Conservation (phyloP, 2,329 filamentous ascomycete species). For the Ceratocystis albifundus region DNA sequence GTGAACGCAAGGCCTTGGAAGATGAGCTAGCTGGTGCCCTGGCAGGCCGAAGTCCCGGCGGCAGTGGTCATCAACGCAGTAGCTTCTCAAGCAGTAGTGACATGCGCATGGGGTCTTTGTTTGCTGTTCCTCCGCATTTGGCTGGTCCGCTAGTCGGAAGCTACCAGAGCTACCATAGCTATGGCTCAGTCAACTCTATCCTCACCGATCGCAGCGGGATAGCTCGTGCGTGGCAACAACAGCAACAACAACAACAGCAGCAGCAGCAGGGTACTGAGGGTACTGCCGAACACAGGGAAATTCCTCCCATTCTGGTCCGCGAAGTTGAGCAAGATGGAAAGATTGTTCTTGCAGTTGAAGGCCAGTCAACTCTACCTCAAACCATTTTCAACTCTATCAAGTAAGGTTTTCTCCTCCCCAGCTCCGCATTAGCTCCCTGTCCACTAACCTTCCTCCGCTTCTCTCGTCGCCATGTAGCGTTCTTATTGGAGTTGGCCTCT, state of each 20-base stretch:
- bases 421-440: neutral
- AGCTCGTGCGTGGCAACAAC: slow-evolving; percentile 26
- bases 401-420: slow-evolving; percentile 27
- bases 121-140: slow-evolving; percentile 48
- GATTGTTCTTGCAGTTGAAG: slow-evolving; percentile 71
- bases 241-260: slow-evolving; percentile 27
- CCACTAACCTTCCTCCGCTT: slow-evolving; percentile 21
- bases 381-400: slow-evolving; percentile 96
- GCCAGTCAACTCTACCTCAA: slow-evolving; percentile 89
- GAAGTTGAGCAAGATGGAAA: slow-evolving; percentile 81
- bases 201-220: slow-evolving; percentile 20
- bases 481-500: slow-evolving; percentile 75
- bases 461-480: slow-evolving; percentile 38
- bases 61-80: slow-evolving; percentile 2
- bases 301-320: slow-evolving; percentile 72
- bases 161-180: slow-evolving; percentile 48
- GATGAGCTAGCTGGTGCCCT: slow-evolving; percentile 27
- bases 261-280: slow-evolving; percentile 27
- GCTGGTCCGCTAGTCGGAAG: slow-evolving; percentile 60
- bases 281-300: slow-evolving; percentile 41
- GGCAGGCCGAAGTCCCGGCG: slow-evolving; percentile 3
- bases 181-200: slow-evolving; percentile 39
- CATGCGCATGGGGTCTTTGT: slow-evolving; percentile 39
- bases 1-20: slow-evolving; percentile 40
- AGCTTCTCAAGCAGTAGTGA: slow-evolving; percentile 22